Evolutionary conservation across 208 protist species (phyloP), one percentile per base, ranked within the genome.

Genomic region (Naegleria fowleri): DNA sequence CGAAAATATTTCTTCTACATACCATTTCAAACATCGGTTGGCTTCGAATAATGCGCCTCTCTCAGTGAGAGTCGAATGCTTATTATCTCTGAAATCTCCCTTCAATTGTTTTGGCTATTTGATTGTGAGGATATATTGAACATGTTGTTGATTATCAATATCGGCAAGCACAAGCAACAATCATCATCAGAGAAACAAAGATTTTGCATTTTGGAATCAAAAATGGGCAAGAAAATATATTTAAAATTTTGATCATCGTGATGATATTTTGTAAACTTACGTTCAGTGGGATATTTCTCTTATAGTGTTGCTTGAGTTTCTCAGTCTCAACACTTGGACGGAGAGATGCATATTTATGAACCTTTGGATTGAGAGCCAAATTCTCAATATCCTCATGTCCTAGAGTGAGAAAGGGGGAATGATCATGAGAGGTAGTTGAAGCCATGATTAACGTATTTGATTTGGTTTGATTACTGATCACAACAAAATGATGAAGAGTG

Each of bases 11-110:
- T n/a, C 55, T 22, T 29, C 1, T 67, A 67, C 55, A 67, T 67
- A 67, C 55, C 55, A 94, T 79, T 94, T 94, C 5, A 94, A 58
- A 90, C 93, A 94, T 41, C 93, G 43, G 3, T 67, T 52, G 25
- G 95, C 93, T 83, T 96, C 94, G 48, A 88, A 92, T 16, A 96
- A 40, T 84, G 95, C 94, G 40, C 93, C 94, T 38, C 93, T 91
- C n/a, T 95, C 92, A 76, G 92, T 93, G 11, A 96, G 86, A 22
- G 95, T 96, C 4, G 94, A 94, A 43, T 88, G 84, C 84, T 88
- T 88, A 41, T 52, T 58, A 25, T 88, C 84, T 58, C 13, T n/a
- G 58, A 88, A 88, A 39, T 88, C n/a, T 7, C 55, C 36, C 33
- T 88, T 58, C 25, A 88, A 38, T 19, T 48, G 84, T 88, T 51